Conservation (phyloP, 306 rosid species). For the Vachellia pachyceras region DNA sequence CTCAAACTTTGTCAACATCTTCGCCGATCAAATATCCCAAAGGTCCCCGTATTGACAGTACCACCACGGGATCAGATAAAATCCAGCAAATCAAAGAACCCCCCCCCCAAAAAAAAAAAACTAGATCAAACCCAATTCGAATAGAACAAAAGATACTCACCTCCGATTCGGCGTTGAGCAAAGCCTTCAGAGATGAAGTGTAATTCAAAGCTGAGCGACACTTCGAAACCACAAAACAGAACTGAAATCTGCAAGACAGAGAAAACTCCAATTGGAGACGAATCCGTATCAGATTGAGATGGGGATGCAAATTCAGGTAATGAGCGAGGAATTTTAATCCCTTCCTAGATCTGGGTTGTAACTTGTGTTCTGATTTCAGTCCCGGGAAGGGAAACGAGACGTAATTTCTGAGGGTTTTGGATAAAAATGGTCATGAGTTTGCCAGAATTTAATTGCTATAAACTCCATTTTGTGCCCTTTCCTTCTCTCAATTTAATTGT, state of each 20-base stretch:
- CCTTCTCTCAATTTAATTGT: not conserved
- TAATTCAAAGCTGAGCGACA: slow-evolving; percentile 19
- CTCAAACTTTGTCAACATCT: slow-evolving; percentile 97
- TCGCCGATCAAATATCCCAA: slow-evolving; percentile 19
- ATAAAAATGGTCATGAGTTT: not conserved
- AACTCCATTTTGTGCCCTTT: no score
- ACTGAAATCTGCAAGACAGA: not conserved
- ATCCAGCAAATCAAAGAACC: not conserved
- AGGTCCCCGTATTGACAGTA: not conserved
- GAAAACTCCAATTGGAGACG: slow-evolving; percentile 5
- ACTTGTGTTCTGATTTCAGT: not conserved
- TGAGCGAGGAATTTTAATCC: not conserved
- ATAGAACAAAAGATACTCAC: not conserved
- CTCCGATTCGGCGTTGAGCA: slow-evolving; percentile 3
- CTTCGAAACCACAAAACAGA: not conserved
- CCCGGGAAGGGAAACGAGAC: not conserved
- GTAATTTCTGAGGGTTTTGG: not conserved
- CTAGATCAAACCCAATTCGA: slow-evolving; percentile 4
- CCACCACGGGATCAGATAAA: not conserved
- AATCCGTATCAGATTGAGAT: not conserved
- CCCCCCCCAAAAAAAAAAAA: not conserved
- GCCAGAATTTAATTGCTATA: not conserved
- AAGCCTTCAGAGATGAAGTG: slow-evolving; percentile 19
- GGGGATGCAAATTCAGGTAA: not conserved
- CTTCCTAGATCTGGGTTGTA: slow-evolving; percentile 1